Percentiles rank a stretch among this genome's conserved stretches.
These are phyloP conservation scores for Aureobasidium mangrovei DNA, from an alignment of 2,329 filamentous ascomycete species.

Conservation along the genomic window DNA sequence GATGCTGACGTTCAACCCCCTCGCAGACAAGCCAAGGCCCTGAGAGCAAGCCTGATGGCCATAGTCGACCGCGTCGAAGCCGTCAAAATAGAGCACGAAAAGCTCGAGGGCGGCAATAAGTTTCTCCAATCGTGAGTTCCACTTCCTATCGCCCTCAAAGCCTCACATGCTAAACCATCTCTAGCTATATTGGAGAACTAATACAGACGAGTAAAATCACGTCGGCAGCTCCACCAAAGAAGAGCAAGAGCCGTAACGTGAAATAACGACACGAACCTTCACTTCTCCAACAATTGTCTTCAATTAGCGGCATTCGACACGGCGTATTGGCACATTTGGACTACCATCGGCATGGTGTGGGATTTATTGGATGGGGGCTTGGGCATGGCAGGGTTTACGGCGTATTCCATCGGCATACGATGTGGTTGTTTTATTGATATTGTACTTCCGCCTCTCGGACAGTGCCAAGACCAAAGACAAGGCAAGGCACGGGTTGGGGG, in stretches of 20 bases:
- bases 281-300: conserved; percentile 10
- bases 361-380: background rate
- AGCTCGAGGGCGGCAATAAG: conserved; percentile 92
- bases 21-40: conserved; percentile 69
- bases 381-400: conserved; percentile 6
- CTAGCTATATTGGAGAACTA: conserved; percentile 89
- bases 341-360: conserved; percentile 1
- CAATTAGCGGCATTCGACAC: conserved; percentile 12
- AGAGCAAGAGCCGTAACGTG: conserved; percentile 27
- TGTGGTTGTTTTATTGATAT: background rate
- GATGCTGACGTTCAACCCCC: background rate
- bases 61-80: conserved; percentile 92
- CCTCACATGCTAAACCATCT: background rate
- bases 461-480: background rate
- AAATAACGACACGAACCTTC: conserved; percentile 12
- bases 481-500: background rate
- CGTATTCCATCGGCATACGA: background rate
- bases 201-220: conserved; percentile 65
- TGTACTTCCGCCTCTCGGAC: background rate
- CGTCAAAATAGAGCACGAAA: conserved; percentile 89
- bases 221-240: conserved; percentile 44
- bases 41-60: conserved; percentile 82
- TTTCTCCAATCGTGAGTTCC: conserved; percentile 63
- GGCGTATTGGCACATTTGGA: conserved; percentile 10
- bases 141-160: background rate